Base-by-base conservation (phyloP, 352 stramenopile genomes). In the Phytopythium litorale region DNA sequence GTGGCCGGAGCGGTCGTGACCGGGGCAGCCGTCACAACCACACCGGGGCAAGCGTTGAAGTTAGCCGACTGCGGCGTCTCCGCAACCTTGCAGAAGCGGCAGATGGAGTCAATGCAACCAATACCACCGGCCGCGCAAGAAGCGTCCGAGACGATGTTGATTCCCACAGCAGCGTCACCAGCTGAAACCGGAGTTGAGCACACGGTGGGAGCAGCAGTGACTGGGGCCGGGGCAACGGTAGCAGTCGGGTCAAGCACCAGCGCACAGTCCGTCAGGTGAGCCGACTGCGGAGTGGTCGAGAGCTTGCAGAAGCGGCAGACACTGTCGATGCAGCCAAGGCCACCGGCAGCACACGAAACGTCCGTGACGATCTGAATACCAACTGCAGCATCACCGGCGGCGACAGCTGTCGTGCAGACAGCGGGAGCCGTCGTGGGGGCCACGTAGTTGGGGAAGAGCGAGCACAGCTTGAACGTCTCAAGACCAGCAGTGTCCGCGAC, bases 101-200 rank as follows among this genome's bases (percentile, higher is more conserved):
- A 68, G 43, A 54, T 54, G 13, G 11, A 33, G 57, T 51, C 48
- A 21, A 49, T 52, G 55, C 63, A 68, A 32, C 63, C 63, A 23
- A 68, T 11, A 11, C 63, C 63, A 23, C 63, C 63, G 23, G 23
- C 23, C 18, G 42, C 52, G 25, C 63, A 68, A 4, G 23, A 61
- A 0, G 63, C 23, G 19, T 68, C 63, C 18, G 57, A 33, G 28
- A 68, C 32, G 21, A 60, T 53, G 16, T 68, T 25, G 42, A 68
- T 52, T 9, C 63, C 63, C 21, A 76, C 68, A 42, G 62, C 68
- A 48, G 63, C 58, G 56, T 79, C 71, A 13, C 71, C 60, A 19
- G 0, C 12, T 6, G 65, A 71, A 32, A 57, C 51, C 0, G 51
- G 8, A 12, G 51, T 57, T 19, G 32, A 32, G 35, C 51, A 57